Conservation (phyloP, 106 monocot species). For the Platanthera zijinensis region DNA sequence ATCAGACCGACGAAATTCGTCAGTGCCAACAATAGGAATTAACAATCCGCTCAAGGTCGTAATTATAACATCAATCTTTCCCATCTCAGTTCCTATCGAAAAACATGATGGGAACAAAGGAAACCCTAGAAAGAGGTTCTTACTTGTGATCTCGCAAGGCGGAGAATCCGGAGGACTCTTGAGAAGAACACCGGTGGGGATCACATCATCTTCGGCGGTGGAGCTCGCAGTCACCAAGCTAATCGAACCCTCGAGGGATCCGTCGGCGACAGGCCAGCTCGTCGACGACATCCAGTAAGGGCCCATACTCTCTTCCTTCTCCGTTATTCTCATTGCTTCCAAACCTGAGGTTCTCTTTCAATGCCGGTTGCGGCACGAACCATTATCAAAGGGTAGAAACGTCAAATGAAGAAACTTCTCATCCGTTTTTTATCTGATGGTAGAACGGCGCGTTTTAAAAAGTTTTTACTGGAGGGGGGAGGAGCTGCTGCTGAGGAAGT, state of each 20-base stretch:
- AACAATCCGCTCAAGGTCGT: neutral
- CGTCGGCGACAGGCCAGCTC: conserved; percentile 10
- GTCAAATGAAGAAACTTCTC: no score
- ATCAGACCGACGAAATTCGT: neutral
- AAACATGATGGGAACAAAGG: neutral
- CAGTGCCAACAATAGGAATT: neutral
- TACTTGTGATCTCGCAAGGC: conserved; percentile 9
- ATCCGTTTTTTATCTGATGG: no score
- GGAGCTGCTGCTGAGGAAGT: no score
- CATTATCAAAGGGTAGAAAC: no score
- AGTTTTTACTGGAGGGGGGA: no score
- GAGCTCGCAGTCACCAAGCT: conserved; percentile 3
- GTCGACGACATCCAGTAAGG: neutral
- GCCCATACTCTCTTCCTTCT: neutral
- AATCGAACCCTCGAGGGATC: conserved; percentile 6
- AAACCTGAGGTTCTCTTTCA: neutral
- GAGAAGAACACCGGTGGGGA: conserved; percentile 4
- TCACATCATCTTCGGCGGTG: neutral
- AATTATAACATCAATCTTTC: neutral
- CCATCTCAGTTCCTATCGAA: neutral
- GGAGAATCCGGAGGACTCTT: conserved; percentile 3
- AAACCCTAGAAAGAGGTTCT: neutral
- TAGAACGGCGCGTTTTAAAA: no score
- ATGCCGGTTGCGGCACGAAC: neutral
- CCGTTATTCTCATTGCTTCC: neutral